Evolutionary conservation across 208 protist genomes (phyloP).

Genomic region (Leishmania martiniquensis): DNA sequence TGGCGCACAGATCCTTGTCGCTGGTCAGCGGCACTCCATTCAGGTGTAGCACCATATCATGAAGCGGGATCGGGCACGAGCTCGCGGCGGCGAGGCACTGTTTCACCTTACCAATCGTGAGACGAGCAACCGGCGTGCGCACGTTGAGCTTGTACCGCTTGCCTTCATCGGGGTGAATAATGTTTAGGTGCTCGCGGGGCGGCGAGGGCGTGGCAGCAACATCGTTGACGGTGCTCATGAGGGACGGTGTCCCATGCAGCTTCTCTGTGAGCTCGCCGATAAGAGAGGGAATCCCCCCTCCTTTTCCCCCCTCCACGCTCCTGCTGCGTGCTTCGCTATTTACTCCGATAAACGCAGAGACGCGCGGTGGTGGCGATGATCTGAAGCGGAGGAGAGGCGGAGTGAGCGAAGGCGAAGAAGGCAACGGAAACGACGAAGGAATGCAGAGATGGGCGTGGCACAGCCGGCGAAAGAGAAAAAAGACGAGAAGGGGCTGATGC

Average conservation of each 20-base stretch:
- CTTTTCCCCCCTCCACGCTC: background rate
- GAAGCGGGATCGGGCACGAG: slow-evolving; percentile 49
- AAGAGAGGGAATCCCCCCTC: no score
- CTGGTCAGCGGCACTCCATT: slow-evolving; percentile 57
- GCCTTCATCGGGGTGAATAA: slow-evolving; percentile 61
- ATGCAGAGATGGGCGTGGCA: no score
- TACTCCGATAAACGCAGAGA: background rate
- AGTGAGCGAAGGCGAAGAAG: no score
- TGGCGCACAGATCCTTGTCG: slow-evolving; percentile 48
- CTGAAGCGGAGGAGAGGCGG: no score
- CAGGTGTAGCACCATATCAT: slow-evolving; percentile 50
- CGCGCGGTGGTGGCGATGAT: no score
- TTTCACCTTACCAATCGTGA: slow-evolving; percentile 74
- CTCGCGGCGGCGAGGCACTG: slow-evolving; percentile 60
- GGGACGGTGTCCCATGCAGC: background rate
- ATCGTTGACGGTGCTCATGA: slow-evolving; percentile 3
- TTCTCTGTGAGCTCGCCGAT: background rate
- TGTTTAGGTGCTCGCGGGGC: slow-evolving; percentile 39
- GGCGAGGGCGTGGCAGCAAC: background rate
- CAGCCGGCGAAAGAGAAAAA: no score
- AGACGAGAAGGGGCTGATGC: no score
- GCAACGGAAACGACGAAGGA: no score
- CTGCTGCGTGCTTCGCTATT: background rate
- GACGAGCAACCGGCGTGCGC: slow-evolving; percentile 44
- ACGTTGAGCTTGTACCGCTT: slow-evolving; percentile 68